Evolutionary conservation across 192 early-diverging fungal species (phyloP), one percentile per base, ranked within the genome.

Genomic region (Chytriomyces hyalinus): DNA sequence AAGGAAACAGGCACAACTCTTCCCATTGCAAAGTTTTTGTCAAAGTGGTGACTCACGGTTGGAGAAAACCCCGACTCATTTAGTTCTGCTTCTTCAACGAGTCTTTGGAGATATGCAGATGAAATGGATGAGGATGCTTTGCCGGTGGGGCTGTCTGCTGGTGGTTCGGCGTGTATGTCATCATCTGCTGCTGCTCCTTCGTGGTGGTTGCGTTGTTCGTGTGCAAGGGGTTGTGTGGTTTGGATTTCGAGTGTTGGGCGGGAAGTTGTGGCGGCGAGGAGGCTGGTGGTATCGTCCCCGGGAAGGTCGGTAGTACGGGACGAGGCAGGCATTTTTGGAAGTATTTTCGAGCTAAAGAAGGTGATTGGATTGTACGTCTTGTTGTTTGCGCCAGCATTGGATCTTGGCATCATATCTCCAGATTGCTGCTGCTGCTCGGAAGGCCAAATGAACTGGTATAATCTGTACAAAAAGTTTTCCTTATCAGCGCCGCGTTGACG

Each of bases 1-100:
- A 88, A 86, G 6, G 67, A 79, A 9, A 82, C 78, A 24, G 84
- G 79, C 10, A 84, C 69, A 8, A 88, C 79, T 72, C 79, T 74
- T 20, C 87, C 87, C 5, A 79, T 80, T 10, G 87, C 87, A 82
- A 88, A 88, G 77, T 76, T 77, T 45, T 73, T 76, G 47, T 88
- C 87, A 69, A 86, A 86, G 75, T 88, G 87, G 60, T 86, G 82
- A 0, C 80, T 78, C 20, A 83, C 79, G 75, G 78, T 83, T 6
- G 84, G 82, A 7, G 65, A 61, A 15, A 88, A 61, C n/a, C 87
- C 87, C 5, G 83, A 82, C 36, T 83, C 83, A 69, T 80, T 85
- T 9, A 84, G 67, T 67, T 85, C 84, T 24, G 82, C 82, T 65
- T 86, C 80, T 17, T 86, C 82, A 28, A 85, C 71, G 22, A 84